Evolutionary conservation across 2,329 filamentous ascomycete genomes (phyloP).

Genomic region (Pseudogymnoascus sp.): DNA sequence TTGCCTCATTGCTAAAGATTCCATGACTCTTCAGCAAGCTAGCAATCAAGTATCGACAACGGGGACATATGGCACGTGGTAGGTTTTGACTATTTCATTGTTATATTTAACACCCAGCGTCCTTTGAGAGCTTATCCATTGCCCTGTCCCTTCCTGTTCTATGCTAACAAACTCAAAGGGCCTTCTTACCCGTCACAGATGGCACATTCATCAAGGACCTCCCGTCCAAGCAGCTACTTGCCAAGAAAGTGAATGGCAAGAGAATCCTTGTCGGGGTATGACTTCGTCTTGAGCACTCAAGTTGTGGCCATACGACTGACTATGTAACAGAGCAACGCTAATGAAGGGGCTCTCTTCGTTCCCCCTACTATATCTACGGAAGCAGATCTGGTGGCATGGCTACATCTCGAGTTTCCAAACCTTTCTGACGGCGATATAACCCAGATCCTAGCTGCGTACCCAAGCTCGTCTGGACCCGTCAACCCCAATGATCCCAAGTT

Average conservation of each 20-base stretch:
- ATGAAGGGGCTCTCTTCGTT: conserved; percentile 34
- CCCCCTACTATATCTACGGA: conserved; percentile 31
- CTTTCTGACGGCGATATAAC: conserved; percentile 34
- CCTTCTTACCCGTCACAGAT: conserved; percentile 33
- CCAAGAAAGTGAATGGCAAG: conserved; percentile 27
- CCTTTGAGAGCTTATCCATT: neutral
- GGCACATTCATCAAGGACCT: conserved; percentile 26
- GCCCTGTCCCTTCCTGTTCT: neutral
- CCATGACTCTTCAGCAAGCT: conserved; percentile 27
- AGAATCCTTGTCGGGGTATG: conserved; percentile 19
- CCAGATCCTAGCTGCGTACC: conserved; percentile 21
- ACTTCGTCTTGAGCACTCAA: neutral
- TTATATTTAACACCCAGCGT: neutral
- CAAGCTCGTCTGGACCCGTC: conserved; percentile 14
- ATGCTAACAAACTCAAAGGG: conserved; percentile 14
- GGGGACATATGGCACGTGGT: conserved; percentile 7
- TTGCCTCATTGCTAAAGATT: conserved; percentile 21
- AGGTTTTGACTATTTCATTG: neutral
- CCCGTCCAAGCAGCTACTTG: conserved; percentile 26
- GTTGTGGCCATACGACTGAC: neutral
- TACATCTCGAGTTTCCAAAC: conserved; percentile 31
- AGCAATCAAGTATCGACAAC: conserved; percentile 11
- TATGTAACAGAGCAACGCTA: conserved; percentile 30
- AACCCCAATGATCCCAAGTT: conserved; percentile 20
- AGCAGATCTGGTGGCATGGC: conserved; percentile 27